A percentile compares a stretch with the other conserved stretches of the same genome.
phyloP scores from a whole-genome alignment of 208 protist genomes.

The Leishmania braziliensis region DNA sequence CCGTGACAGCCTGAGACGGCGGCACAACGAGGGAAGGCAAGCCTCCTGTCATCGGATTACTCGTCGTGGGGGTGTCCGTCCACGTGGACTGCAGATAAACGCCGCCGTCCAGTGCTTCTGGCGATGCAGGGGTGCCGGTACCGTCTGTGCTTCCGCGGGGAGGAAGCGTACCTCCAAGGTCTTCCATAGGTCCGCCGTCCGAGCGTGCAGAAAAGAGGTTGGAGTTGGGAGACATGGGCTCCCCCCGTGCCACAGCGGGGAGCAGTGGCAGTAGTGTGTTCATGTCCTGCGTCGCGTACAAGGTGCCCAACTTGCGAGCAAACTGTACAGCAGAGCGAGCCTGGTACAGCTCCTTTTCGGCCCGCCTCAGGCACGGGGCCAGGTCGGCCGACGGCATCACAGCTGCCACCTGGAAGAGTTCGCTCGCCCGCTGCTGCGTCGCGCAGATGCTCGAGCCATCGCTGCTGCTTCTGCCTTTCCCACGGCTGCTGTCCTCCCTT shows the following conservation, averaged over 20 bases:
- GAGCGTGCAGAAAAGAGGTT: constrained; percentile 4
- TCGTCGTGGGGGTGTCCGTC: neutral
- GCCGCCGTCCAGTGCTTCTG: neutral
- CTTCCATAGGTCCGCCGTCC: constrained; percentile 5
- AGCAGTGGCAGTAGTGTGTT: constrained; percentile 57
- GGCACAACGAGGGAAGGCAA: constrained; percentile 18
- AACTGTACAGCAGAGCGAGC: constrained; percentile 52
- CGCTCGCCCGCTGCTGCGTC: constrained; percentile 5
- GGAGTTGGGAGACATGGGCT: neutral
- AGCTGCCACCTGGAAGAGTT: constrained; percentile 17
- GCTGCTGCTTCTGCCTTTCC: neutral
- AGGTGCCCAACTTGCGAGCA: constrained; percentile 63
- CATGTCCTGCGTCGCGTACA: constrained; percentile 80
- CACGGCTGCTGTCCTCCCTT: neutral
- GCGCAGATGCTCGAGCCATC: constrained; percentile 7
- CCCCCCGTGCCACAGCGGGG: constrained; percentile 11
- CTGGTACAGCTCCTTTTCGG: constrained; percentile 35
- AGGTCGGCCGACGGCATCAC: constrained; percentile 21
- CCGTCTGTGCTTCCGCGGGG: constrained; percentile 16
- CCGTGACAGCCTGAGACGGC: constrained; percentile 7
- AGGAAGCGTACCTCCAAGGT: neutral
- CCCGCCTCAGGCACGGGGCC: constrained; percentile 18
- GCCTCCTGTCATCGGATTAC: constrained; percentile 1
- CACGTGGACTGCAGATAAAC: neutral
- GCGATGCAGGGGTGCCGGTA: neutral